Conservation (phyloP, 495 filamentous ascomycete species). For the Chaetomidium leptoderma region DNA sequence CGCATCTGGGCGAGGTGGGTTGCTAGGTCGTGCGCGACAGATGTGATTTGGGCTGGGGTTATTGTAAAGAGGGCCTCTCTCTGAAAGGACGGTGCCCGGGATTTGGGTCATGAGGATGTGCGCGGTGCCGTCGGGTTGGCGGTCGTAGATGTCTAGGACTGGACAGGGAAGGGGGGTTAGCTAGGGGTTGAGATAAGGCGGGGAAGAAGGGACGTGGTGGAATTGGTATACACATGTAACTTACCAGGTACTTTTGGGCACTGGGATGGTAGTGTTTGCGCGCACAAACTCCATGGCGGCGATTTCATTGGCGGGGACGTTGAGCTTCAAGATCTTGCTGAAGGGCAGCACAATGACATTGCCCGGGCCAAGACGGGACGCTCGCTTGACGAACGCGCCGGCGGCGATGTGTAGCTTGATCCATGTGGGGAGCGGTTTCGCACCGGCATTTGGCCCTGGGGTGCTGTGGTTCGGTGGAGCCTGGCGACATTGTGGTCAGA, state of each 20-base stretch:
- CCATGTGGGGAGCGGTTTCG: not conserved
- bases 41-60: not conserved
- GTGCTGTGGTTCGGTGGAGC: not conserved
- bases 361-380: not conserved
- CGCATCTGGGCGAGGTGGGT: slow-evolving; percentile 3
- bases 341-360: not conserved
- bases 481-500: not conserved
- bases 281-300: slow-evolving; percentile 13
- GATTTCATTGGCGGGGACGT: slow-evolving; percentile 7
- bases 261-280: slow-evolving; percentile 11
- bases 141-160: slow-evolving; percentile 10
- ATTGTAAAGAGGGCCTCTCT: not conserved
- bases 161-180: no score
- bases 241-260: not conserved
- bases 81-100: not conserved
- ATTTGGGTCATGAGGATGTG: slow-evolving; percentile 8
- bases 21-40: not conserved
- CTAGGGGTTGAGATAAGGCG: no score
- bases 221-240: no score
- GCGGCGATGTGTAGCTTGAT: not conserved
- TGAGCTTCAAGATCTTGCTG: not conserved
- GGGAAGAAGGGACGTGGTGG: no score
- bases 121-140: not conserved
- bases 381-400: not conserved
- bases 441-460: not conserved